These are phyloP conservation scores for Amanita brunnescens DNA, from an alignment of 768 basidiomycete species.

Conservation along the genomic window DNA sequence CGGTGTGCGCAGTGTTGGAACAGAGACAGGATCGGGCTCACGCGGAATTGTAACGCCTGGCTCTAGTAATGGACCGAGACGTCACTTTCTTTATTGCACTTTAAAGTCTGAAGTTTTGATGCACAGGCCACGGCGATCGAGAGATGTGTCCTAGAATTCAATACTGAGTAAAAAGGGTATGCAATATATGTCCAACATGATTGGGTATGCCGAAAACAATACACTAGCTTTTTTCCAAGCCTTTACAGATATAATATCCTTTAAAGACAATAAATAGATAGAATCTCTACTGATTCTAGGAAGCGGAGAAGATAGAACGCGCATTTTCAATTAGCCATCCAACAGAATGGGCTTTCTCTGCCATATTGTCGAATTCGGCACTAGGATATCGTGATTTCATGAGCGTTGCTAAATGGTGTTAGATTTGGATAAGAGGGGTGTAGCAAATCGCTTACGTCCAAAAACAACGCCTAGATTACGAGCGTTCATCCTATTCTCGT, in stretches of 20 bases:
- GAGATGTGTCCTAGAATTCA: slow-evolving; percentile 6
- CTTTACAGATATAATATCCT: not conserved
- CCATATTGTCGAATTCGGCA: slow-evolving; percentile 96
- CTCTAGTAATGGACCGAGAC: slow-evolving; percentile 59
- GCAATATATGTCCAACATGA: not conserved
- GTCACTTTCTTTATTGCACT: slow-evolving; percentile 80
- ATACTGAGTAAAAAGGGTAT: not conserved
- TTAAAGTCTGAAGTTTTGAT: slow-evolving; percentile 52
- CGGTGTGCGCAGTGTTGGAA: slow-evolving; percentile 69
- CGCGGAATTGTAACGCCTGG: slow-evolving; percentile 59
- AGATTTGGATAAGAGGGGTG: slow-evolving; percentile 3
- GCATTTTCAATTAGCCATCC: slow-evolving; percentile 96
- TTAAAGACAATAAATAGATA: slow-evolving; percentile 6
- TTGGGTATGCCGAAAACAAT: slow-evolving; percentile 5
- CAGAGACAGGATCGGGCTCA: slow-evolving; percentile 52
- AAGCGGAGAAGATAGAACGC: slow-evolving; percentile 36
- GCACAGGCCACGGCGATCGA: slow-evolving; percentile 29
- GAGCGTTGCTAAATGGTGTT: slow-evolving; percentile 63
- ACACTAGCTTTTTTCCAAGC: not conserved
- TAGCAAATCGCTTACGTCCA: slow-evolving; percentile 65
- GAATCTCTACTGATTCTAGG: not conserved
- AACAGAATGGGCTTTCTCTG: slow-evolving; percentile 85
- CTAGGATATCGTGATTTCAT: slow-evolving; percentile 83
- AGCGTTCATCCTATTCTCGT: slow-evolving; percentile 86
- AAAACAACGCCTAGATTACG: slow-evolving; percentile 96